Evolutionary conservation across 208 protist species (phyloP), one percentile per base, ranked within the genome.

Genomic region (Leishmania lainsoni): DNA sequence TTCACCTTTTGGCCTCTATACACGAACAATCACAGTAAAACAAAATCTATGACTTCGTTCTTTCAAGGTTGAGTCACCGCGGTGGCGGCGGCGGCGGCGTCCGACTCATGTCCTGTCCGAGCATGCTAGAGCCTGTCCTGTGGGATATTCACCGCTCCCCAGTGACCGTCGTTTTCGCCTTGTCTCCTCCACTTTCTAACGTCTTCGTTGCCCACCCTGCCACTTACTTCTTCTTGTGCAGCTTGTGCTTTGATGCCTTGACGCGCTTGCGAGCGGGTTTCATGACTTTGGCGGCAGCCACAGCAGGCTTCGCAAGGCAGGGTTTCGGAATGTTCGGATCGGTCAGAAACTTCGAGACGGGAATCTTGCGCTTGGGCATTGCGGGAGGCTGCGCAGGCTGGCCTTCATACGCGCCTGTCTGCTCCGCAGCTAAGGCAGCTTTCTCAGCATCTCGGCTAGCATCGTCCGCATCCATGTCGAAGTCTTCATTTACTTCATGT

Each of bases 311-410:
- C 2, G 52, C 56, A 9, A 39, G 52, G 35, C 20, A 22, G 32
- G 56, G 17, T 17, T 42, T 77, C 20, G 74, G 56, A 14, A 77
- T 48, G 29, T 74, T 77, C 2, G 75, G 71, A 63, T 87, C 82
- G 0, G 66, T 74, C 42, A 84, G 68, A 56, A 82, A 87, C 76
- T 84, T 87, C 9, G 82, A 86, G n/a, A 86, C 59, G n/a, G 82
- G 82, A 48, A 86, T 86, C 35, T 76, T 79, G 26, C 69, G 80
- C 66, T 78, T 81, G 14, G 29, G 78, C 48, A 66, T 17, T 3
- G 80, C 63, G 4, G 35, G 12, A 14, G 39, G 9, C 77, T 61
- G 71, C 3, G 63, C 32, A 17, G 72, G 9, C 16, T 52, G 14
- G 20, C 29, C 49, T 22, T n/a, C 61, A 45, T 72, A n/a, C 9